Conservation (phyloP, 306 rosid genomes). For the Cucurbita argyrosperma region DNA sequence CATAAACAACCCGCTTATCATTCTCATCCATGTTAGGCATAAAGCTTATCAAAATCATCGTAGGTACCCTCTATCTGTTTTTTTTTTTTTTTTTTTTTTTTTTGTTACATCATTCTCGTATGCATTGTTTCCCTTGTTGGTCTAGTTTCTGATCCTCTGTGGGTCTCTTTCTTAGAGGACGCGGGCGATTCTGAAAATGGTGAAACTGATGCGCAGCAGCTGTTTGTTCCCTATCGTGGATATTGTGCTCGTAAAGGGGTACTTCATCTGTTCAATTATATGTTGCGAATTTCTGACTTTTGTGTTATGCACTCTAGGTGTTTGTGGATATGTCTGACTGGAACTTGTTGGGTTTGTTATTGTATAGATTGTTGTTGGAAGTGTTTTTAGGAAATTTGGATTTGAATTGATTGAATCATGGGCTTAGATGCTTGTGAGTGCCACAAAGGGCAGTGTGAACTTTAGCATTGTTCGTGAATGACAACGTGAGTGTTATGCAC, state of each 20-base stretch:
- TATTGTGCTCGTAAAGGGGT: slow-evolving; percentile 57
- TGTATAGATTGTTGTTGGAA: not conserved
- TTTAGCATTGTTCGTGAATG: not conserved
- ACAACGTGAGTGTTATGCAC: too few relatives aligned
- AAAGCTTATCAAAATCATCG: slow-evolving; percentile 31
- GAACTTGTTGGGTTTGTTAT: not conserved
- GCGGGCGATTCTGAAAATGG: slow-evolving; percentile 23
- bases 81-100: not conserved
- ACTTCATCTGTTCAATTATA: not conserved
- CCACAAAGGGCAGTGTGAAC: not conserved
- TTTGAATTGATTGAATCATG: not conserved
- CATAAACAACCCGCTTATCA: slow-evolving; percentile 23
- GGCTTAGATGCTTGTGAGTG: not conserved
- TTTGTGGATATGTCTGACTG: not conserved
- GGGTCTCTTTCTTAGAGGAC: slow-evolving; percentile 18
- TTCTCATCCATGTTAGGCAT: slow-evolving; percentile 50
- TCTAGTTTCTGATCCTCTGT: not conserved
- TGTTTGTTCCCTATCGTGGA: slow-evolving; percentile 51
- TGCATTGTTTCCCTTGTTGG: not conserved
- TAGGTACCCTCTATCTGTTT: slow-evolving; percentile 54
- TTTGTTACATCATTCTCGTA: not conserved
- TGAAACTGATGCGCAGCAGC: slow-evolving; percentile 16
- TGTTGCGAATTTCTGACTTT: not conserved
- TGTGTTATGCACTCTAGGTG: not conserved
- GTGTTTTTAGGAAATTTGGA: not conserved